Evolutionary conservation across 73 alveolate genomes (phyloP), one percentile per base, ranked within the genome.

Genomic region (Paramecium biaurelia): DNA sequence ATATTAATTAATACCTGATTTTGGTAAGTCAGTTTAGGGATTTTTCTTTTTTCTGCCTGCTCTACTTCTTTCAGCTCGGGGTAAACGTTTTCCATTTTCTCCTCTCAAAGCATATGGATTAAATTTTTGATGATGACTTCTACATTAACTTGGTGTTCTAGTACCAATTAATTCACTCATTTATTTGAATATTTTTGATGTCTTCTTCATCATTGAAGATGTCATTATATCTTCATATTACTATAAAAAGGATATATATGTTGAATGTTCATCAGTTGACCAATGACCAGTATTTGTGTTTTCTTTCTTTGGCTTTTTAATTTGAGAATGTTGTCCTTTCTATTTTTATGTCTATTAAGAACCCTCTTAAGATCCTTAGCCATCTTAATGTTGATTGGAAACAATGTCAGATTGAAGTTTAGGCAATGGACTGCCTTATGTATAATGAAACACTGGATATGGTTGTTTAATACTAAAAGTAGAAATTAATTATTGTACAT

Each of bases 141-240:
- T 79, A 24, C 90, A 79, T 15, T 79, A 47, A 79, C 90, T 79
- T 23, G 90, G 90, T 43, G 90, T 79, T 43, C 90, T 41, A 23
- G 90, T 79, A 5, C 90, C 90, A 21, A 79, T 79, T 23, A 79
- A n/a, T 21, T 79, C 90, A 79, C 90, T 79, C 90, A 79, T 79
- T 45, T 79, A 47, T 79, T 79, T 79, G 56, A 79, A 79, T 79
- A 79, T 79, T 47, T 79, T 79, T 41, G 90, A 79, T 79, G 90
- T 79, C 26, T 79, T 79, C 15, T 79, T 79, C 90, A 79, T 79
- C 90, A 79, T 79, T 5, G 90, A 79, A 8, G 90, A 79, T 23
- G 90, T 79, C 90, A 79, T 79, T 30, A 79, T 79, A 79, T 41
- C 72, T 30, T 79, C 90, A 45, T 79, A 79, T 45, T 79, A 26